These are phyloP conservation scores for Tremella fuciformis DNA, from an alignment of 768 basidiomycete species.

Conservation along the genomic window DNA sequence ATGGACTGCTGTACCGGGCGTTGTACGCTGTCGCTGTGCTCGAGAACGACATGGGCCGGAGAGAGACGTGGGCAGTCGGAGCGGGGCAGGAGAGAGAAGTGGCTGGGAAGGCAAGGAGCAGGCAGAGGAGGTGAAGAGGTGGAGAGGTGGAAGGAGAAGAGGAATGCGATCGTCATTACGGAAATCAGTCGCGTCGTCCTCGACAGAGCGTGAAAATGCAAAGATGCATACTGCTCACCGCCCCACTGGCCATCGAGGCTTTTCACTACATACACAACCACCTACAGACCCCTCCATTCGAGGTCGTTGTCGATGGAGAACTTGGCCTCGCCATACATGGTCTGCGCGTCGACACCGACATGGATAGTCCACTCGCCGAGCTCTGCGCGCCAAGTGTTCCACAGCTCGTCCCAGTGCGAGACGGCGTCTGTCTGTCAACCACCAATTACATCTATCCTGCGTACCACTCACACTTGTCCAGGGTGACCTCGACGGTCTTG, in stretches of 20 bases:
- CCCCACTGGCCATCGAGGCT: not conserved
- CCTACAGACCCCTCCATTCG: slow-evolving; percentile 41
- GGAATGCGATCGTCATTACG: slow-evolving; percentile 3
- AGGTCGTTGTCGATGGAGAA: slow-evolving; percentile 39
- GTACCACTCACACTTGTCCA: slow-evolving; percentile 49
- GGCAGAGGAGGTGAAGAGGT: not conserved
- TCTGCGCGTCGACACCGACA: slow-evolving; percentile 38
- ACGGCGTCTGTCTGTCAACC: slow-evolving; percentile 33
- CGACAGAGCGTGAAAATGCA: not conserved
- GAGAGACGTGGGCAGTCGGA: not conserved
- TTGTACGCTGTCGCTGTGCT: too few relatives aligned
- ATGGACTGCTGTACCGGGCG: too few relatives aligned
- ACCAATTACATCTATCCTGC: not conserved
- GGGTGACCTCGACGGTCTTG: slow-evolving; percentile 41
- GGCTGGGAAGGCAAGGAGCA: too few relatives aligned
- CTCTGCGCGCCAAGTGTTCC: slow-evolving; percentile 36
- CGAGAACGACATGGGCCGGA: not conserved
- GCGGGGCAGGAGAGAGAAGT: not conserved
- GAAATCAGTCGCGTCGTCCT: not conserved
- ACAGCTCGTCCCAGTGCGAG: slow-evolving; percentile 44
- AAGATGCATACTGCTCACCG: not conserved
- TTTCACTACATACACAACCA: not conserved
- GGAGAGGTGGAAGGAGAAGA: not conserved
- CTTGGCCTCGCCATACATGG: slow-evolving; percentile 29
- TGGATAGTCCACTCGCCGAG: slow-evolving; percentile 39